Evolutionary conservation across 495 filamentous ascomycete genomes (phyloP).

Genomic region (Neurospora tetrasperma): DNA sequence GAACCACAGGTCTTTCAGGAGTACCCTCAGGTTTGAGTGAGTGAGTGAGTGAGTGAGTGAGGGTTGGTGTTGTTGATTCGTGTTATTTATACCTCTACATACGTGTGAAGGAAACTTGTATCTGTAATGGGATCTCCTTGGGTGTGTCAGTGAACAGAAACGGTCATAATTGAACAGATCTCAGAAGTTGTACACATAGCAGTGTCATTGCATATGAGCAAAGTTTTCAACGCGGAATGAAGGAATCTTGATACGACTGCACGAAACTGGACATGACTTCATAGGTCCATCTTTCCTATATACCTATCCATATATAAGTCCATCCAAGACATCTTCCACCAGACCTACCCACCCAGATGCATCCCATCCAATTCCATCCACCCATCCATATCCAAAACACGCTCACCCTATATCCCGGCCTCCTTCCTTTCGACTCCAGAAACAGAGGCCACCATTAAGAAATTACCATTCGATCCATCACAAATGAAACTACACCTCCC

Average conservation of each 20-base stretch:
- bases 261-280: not conserved
- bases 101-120: too few species aligned
- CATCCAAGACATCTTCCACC: not conserved
- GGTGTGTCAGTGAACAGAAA: too few species aligned
- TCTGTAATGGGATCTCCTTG: too few species aligned
- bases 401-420: not conserved
- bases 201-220: too few species aligned
- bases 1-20: not conserved
- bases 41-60: too few species aligned
- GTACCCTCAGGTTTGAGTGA: not conserved
- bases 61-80: too few species aligned
- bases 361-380: not conserved
- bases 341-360: not conserved
- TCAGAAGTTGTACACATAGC: too few species aligned
- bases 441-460: not conserved
- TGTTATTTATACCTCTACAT: too few species aligned
- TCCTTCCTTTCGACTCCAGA: not conserved
- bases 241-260: too few species aligned
- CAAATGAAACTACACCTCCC: not conserved
- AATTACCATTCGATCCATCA: not conserved
- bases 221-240: too few species aligned
- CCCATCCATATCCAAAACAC: not conserved
- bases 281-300: not conserved
- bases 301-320: not conserved
- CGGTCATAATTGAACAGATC: too few species aligned